A percentile compares a stretch with the other conserved stretches of the same genome.
These are phyloP conservation scores for Beauveria asiatica DNA, from an alignment of 2,329 filamentous ascomycete genomes.

Conservation along the genomic window DNA sequence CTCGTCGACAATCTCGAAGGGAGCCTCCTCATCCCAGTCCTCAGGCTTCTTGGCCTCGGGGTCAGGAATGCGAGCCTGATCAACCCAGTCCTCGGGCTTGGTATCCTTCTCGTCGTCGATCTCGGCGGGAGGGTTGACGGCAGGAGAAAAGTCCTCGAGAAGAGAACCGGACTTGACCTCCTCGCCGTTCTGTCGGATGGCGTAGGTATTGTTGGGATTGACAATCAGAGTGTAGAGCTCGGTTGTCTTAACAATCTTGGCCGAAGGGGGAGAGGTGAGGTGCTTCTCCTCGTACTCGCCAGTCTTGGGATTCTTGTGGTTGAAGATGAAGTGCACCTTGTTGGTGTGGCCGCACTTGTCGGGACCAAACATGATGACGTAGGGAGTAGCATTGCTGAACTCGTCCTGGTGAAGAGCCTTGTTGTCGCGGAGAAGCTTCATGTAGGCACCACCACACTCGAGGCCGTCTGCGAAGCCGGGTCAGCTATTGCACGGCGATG, in stretches of 20 bases:
- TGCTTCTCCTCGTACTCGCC: slow-evolving; percentile 99
- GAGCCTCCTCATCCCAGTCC: slow-evolving; percentile 98
- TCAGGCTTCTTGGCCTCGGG: slow-evolving; percentile 93
- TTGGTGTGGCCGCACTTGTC: slow-evolving; percentile 99
- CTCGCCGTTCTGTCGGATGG: slow-evolving; percentile 86
- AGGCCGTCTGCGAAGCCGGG: slow-evolving; percentile 59
- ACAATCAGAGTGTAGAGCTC: slow-evolving; percentile 96
- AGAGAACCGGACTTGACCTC: slow-evolving; percentile 82
- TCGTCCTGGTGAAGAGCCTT: slow-evolving; percentile 94
- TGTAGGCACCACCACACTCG: slow-evolving; percentile 95
- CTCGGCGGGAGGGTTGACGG: slow-evolving; percentile 92
- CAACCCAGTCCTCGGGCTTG: slow-evolving; percentile 95
- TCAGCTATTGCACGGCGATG: background rate
- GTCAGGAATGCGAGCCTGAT: slow-evolving; percentile 83
- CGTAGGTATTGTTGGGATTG: slow-evolving; percentile 90
- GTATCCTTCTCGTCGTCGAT: slow-evolving; percentile 89
- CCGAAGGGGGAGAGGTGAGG: slow-evolving; percentile 71
- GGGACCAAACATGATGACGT: slow-evolving; percentile 99
- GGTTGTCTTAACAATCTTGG: slow-evolving; percentile 83
- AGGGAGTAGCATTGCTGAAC: slow-evolving; percentile 94
- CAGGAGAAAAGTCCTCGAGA: slow-evolving; percentile 82
- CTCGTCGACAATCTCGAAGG: slow-evolving; percentile 91
- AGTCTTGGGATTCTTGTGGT: slow-evolving; percentile 99
- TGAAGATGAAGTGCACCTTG: slow-evolving; percentile 98
- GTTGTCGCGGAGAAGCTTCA: slow-evolving; percentile 98